Evolutionary conservation across 2,329 filamentous ascomycete genomes (phyloP), one percentile per base, ranked within the genome.

Genomic region (Coccinonectria pachysandricola): DNA sequence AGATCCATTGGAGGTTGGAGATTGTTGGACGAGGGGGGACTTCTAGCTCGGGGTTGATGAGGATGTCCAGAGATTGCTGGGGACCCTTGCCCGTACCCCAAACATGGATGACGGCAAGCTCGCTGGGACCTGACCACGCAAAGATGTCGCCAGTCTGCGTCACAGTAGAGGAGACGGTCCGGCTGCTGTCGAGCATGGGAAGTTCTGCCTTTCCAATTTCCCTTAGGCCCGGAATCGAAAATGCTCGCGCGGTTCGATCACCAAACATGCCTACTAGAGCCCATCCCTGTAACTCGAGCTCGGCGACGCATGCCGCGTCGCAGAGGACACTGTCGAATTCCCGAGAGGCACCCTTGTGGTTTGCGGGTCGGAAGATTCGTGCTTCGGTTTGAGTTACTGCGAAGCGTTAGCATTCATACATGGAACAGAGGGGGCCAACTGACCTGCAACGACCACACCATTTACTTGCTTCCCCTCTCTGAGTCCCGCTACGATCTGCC

Each of bases 1-100:
- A 81, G 27, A 98, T 85, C 91, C 91, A 98, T 56, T 96, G 86
- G 19, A 98, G 57, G 45, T 92, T 94, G 12, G 83, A 92, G 34
- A 98, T 98, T 0, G 86, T 94, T 1, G 91, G 91, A 3, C 91
- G 75, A 8, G 84, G 68, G 2, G 87, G 88, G 12, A 81, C 68
- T 10, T 70, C 49, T 1, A 83, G 69, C 31, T 81, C 66, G 0
- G 82, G 76, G 49, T 96, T 94, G 54, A 83, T 73, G 3, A 98
- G 64, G 6, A 65, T 73, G 49, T 95, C 87, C n/a, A 72, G 57
- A 1, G 61, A 64, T 27, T 67, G 74, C 32, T 68, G 72, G 35
- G 83, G 59, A 15, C 63, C 56, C 34, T 75, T 64, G 4, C 81
- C 83, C 2, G 73, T 71, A 9, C 87, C 88, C 75, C 86, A 96